Base-by-base conservation (phyloP, 2,329 filamentous ascomycete species). In the Monilinia fructigena region DNA sequence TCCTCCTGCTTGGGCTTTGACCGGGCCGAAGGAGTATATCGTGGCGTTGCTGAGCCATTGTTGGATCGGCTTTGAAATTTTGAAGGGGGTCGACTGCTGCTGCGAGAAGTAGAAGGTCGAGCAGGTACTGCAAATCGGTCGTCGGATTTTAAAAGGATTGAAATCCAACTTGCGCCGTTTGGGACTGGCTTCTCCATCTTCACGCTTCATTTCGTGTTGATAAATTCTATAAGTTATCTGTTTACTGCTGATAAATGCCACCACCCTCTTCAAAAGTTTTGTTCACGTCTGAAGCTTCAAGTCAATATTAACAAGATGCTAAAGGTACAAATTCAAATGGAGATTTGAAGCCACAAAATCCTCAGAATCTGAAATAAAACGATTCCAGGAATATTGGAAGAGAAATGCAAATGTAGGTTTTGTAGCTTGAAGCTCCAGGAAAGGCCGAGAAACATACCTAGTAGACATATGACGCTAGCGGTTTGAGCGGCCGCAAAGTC, bases 161-260 rank as follows among this genome's bases (percentile, higher is more conserved):
- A 84, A 81, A 70, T 91, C 86, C n/a, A 91, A 76, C 76, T 84
- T 89, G 50, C 89, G 85, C 72, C 89, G 81, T 77, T 88, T 90
- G 4, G 86, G 85, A 74, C 83, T 87, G 62, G 75, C 63, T 65
- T 75, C 74, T 59, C 70, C 71, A 67, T 82, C 77, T 64, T 77
- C 77, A 66, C 77, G 76, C 23, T 72, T 74, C 79, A 81, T 81
- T 11, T 65, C 73, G n/a, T 47, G 14, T 45, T 26, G 38, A 42
- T 16, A 12, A 40, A 38, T 53, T 18, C 14, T 12, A 20, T 47
- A 18, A 28, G 23, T 56, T 65, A 40, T 52, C 42, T 56, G 52
- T 63, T 59, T 58, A 50, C 28, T 50, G 38, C 55, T 38, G 53
- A 14, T 52, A 20, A 11, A 23, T 20, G 52, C 26, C 12, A 53